Evolutionary conservation across 805 yeast species (phyloP), one percentile per base, ranked within the genome.

Genomic region (Isabelozyma heimii): DNA sequence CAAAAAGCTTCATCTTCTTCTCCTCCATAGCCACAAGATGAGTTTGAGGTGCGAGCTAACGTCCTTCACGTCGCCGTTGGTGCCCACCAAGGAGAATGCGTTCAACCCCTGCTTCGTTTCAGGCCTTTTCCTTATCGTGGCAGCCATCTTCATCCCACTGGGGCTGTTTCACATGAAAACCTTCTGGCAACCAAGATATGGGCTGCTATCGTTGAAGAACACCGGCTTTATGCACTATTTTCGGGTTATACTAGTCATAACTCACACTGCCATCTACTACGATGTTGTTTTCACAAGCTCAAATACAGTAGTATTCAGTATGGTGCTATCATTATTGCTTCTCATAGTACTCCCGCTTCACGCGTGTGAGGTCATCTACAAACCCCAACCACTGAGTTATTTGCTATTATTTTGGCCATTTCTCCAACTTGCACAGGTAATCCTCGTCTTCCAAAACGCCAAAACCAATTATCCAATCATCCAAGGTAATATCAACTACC

Each of bases 61-160:
- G 10, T 30, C 35, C n/a, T 30, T 30, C n/a, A 8, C 35, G 35
- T 9, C 35, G 35, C 65, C 65, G 8, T 57, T 67, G 45, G 61
- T 58, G 2, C 60, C 65, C 4, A 47, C 53, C 13, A 47, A 57
- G 16, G 67, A 57, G 14, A 69, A 69, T 48, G 68, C 74, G 0
- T 67, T 69, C 53, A 67, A 67, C 42, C 74, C 73, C 7, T 67
- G 72, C 48, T 68, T 69, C 44, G 17, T 69, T 13, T 47, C 61
- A 15, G 45, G 50, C 2, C 40, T 54, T 4, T 45, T 60, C 39
- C 44, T 57, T 2, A 24, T 44, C 2, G 12, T 44, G 7, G 49
- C 37, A 13, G 51, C 53, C 12, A 5, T 51, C 13, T 44, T 40
- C 26, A 48, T 46, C 20, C 40, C 42, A 38, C 37, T 37, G 35